Conservation (phyloP, 2,329 filamentous ascomycete genomes). For the Monilinia laxa region DNA sequence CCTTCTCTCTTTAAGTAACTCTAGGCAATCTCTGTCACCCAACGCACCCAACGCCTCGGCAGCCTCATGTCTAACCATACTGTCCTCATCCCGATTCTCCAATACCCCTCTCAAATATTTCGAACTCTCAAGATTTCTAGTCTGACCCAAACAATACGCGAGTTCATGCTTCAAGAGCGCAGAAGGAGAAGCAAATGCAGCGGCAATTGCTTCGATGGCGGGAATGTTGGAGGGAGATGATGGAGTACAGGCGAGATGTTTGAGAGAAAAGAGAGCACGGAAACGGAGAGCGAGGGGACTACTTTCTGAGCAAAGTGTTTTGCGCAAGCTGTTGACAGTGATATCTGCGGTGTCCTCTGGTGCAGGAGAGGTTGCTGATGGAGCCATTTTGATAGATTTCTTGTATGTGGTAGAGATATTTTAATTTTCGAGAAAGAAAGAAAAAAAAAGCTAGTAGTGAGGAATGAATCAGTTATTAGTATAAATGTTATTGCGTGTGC, state of each 20-base stretch:
- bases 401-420: neutral
- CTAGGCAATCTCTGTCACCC: conserved; percentile 71
- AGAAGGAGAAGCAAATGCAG: conserved; percentile 79
- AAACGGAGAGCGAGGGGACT: conserved; percentile 86
- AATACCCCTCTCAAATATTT: conserved; percentile 72
- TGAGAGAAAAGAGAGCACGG: conserved; percentile 95
- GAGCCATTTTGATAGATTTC: conserved; percentile 35
- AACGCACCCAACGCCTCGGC: conserved; percentile 92
- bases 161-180: conserved; percentile 94
- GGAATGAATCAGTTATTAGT: neutral
- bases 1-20: conserved; percentile 68
- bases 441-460: neutral
- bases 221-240: conserved; percentile 56
- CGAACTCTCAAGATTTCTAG: conserved; percentile 72
- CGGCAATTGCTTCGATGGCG: conserved; percentile 79
- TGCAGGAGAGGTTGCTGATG: conserved; percentile 38
- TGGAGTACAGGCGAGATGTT: conserved; percentile 76
- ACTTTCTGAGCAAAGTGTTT: conserved; percentile 75
- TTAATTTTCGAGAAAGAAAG: too few species aligned
- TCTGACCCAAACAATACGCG: conserved; percentile 95
- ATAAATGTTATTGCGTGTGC: neutral
- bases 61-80: conserved; percentile 95
- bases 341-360: conserved; percentile 33
- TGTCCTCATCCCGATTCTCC: conserved; percentile 76
- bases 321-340: conserved; percentile 56